Base-by-base conservation (phyloP, 352 stramenopile genomes). In the Aphanomyces stellatus region DNA sequence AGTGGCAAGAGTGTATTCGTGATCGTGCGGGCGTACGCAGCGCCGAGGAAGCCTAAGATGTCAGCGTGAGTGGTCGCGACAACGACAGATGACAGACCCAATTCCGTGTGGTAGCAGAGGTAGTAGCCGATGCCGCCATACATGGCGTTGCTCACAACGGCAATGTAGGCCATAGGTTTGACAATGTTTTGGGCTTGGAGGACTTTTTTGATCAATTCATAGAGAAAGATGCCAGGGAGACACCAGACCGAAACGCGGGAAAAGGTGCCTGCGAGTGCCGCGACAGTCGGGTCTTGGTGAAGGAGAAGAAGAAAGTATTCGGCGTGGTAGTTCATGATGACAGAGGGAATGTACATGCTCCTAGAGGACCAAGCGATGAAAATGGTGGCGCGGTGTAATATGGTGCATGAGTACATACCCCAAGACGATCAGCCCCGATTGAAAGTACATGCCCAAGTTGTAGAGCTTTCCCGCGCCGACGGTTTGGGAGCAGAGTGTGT, bases 401-500 rank as follows among this genome's bases (percentile, higher is more conserved):
- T 10, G 56, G 8, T 34, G 2, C 53, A 2, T 31, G 30, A 6
- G 15, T 19, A 46, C 13, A 15, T 65, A 65, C 59, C 27, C 40
- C 35, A 96, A 65, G 28, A 91, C 73, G 33, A 92, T 75, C 10
- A 92, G 51, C 0, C 85, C 85, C 40, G 77, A 89, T 61, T 96
- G 83, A 37, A 94, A 74, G 53, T 94, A 96, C 24, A 91, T 85
- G 15, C 89, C 89, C 40, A 97, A 81, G 53, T 89, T 87, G 33
- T 74, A 72, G 0, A 77, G 67, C 31, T 87, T 86, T 1, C 78
- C 81, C 42, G 89, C 87, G 43, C 88, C 88, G 53, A 87, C 88
- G 27, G 88, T 81, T 71, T 95, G 81, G 15, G 84, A 85, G 63
- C 86, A 96, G 0, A 97, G 72, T 59, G 89, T 97, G 69, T 97